Conservation (phyloP, 371 early-diverging fungal genomes). For the Mucor plumbeus region DNA sequence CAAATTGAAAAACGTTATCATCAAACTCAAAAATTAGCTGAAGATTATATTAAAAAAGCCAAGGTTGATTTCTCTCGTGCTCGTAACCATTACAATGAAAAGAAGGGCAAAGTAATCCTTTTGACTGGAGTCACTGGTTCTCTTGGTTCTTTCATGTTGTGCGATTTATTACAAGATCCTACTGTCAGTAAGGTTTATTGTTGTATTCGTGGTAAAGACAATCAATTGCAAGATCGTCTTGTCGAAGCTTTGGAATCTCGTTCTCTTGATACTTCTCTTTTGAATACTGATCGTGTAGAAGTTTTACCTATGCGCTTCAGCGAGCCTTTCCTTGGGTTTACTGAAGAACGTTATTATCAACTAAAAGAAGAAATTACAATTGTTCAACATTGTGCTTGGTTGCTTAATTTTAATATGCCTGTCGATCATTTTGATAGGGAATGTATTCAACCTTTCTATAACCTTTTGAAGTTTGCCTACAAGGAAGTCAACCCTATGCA, state of each 20-base stretch:
- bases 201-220: conserved; percentile 30
- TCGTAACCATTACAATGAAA: background rate
- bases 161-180: conserved; percentile 25
- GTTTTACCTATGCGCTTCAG: conserved; percentile 20
- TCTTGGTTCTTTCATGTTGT: conserved; percentile 43
- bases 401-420: conserved; percentile 39
- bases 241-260: conserved; percentile 29
- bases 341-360: conserved; percentile 19
- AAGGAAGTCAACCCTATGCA: conserved; percentile 30
- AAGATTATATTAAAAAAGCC: conserved; percentile 28
- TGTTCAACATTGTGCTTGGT: conserved; percentile 42
- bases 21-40: conserved; percentile 14
- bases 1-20: conserved; percentile 11
- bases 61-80: conserved; percentile 17
- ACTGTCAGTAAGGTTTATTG: conserved; percentile 35
- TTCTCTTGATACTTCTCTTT: conserved; percentile 23
- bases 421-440: conserved; percentile 38
- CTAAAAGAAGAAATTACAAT: conserved; percentile 35
- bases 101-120: conserved; percentile 27
- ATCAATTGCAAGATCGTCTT: conserved; percentile 24
- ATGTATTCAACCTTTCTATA: conserved; percentile 36
- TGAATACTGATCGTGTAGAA: conserved; percentile 12
- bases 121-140: conserved; percentile 52
- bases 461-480: conserved; percentile 40
- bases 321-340: conserved; percentile 30